phyloP scores from a whole-genome alignment of 768 basidiomycete species.

The Kwoniella sp. region DNA sequence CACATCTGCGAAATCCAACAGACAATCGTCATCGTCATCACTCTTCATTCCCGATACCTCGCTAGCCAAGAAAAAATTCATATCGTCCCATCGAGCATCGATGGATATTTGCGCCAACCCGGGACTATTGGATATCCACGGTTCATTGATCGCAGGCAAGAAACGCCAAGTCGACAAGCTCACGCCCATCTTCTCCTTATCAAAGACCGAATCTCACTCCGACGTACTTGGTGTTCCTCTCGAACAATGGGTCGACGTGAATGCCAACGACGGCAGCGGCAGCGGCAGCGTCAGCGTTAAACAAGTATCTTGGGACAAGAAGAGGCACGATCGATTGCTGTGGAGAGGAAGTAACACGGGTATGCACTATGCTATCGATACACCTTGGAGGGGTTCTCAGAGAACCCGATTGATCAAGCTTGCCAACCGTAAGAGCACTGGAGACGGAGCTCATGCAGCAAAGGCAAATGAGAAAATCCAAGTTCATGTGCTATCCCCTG shows the following conservation, averaged over 20 bases:
- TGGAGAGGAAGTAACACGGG: slow-evolving; percentile 55
- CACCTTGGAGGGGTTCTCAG: slow-evolving; percentile 43
- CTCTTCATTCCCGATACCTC: slow-evolving; percentile 16
- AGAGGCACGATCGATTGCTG: slow-evolving; percentile 36
- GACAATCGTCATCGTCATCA: background rate
- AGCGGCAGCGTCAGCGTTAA: background rate
- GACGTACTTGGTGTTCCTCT: slow-evolving; percentile 34
- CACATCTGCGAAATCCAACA: background rate
- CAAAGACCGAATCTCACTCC: slow-evolving; percentile 29
- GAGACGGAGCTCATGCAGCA: background rate
- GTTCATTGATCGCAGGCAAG: slow-evolving; percentile 13
- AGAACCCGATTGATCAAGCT: slow-evolving; percentile 40
- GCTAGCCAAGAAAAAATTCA: slow-evolving; percentile 29
- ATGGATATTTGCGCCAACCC: slow-evolving; percentile 33
- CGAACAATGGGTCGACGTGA: slow-evolving; percentile 26
- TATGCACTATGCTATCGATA: slow-evolving; percentile 24
- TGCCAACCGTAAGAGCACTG: slow-evolving; percentile 13
- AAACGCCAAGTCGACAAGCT: slow-evolving; percentile 15
- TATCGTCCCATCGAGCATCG: slow-evolving; percentile 38
- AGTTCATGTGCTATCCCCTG: background rate
- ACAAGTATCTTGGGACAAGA: slow-evolving; percentile 38
- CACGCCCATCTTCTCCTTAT: slow-evolving; percentile 26
- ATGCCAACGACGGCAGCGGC: slow-evolving; percentile 4
- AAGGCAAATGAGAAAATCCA: too few relatives aligned
- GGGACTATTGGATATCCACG: slow-evolving; percentile 21